Evolutionary conservation across 2,329 filamentous ascomycete species (phyloP), one percentile per base, ranked within the genome.

Genomic region (Mollisia scopiformis): DNA sequence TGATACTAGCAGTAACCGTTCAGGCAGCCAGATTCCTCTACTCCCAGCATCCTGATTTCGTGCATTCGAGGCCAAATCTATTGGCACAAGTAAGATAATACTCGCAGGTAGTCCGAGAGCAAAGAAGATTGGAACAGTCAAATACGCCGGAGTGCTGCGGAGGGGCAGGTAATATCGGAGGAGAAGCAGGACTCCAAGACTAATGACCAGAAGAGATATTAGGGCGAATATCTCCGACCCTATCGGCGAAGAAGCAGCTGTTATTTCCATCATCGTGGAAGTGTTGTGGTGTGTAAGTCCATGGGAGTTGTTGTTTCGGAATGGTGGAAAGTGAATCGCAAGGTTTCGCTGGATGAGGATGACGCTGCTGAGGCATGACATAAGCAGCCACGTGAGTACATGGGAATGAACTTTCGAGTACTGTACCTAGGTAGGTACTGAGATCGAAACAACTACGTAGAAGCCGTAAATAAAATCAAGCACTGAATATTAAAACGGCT

Each of bases 61-160:
- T 23, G 91, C 89, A 72, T 86, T 94, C 6, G 93, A 97, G 1
- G 94, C 93, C 67, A 99, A 87, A 76, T 99, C 95, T 75, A 99
- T 96, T 5, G 95, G 95, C 6, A 99, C 93, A 23, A 99, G 85
- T 25, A 99, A 82, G 25, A 98, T 87, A 71, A 96, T 94, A 75
- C 91, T 93, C 50, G 92, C 92, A 11, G 95, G 96, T 6, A 99
- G 86, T 72, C 92, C 93, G 68, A 99, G 84, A n/a, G 94, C 92
- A 68, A 99, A 90, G 79, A 99, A 99, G 64, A 99, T 92, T 35
- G 95, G 94, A 1, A 97, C 84, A 54, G 93, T 84, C 54, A 98
- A 88, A 76, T 96, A 97, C 62, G 89, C 91, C 0, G 95, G 94
- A 1, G 95, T 98, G 6, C 89, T 88, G 68, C 95, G 92, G 33